phyloP scores from a whole-genome alignment of 2,329 filamentous ascomycete species.

The Colletotrichum liriopes region DNA sequence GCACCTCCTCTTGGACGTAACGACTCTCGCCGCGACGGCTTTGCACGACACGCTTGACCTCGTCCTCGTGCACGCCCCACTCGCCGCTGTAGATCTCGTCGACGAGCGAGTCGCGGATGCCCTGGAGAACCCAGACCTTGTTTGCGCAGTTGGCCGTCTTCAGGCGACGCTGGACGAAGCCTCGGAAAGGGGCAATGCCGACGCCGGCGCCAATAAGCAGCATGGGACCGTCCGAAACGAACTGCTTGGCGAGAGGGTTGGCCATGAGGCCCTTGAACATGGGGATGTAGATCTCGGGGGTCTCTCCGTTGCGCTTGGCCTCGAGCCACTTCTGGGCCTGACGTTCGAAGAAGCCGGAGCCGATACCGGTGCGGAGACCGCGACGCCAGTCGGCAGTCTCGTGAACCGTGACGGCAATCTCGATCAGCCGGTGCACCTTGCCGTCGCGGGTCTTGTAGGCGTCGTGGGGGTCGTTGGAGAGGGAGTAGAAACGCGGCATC shows the following conservation, averaged over 20 bases:
- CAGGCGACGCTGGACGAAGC: conserved; percentile 94
- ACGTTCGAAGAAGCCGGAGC: conserved; percentile 93
- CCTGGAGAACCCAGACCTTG: conserved; percentile 97
- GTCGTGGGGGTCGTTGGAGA: conserved; percentile 95
- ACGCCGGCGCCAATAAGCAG: conserved; percentile 96
- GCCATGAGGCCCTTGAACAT: conserved; percentile 99
- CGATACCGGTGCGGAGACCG: conserved; percentile 84
- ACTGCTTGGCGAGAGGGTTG: conserved; percentile 93
- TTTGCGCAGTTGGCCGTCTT: conserved; percentile 97
- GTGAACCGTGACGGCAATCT: conserved; percentile 97
- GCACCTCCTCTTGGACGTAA: conserved; percentile 97
- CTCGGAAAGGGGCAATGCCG: conserved; percentile 96
- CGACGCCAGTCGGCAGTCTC: conserved; percentile 85
- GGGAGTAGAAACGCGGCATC: conserved; percentile 98
- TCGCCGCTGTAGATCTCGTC: conserved; percentile 98
- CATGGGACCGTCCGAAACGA: conserved; percentile 96
- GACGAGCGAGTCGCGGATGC: conserved; percentile 91
- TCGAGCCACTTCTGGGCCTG: conserved; percentile 82
- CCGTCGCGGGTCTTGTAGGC: conserved; percentile 77
- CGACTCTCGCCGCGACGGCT: conserved; percentile 83
- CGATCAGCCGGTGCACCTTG: conserved; percentile 84
- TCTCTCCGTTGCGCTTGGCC: conserved; percentile 74
- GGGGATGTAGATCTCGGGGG: conserved; percentile 81
- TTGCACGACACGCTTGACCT: conserved; percentile 87
- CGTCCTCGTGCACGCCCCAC: conserved; percentile 92